These are phyloP conservation scores for Curvularia sp. DNA, from an alignment of 2,329 filamentous ascomycete genomes.

Conservation along the genomic window DNA sequence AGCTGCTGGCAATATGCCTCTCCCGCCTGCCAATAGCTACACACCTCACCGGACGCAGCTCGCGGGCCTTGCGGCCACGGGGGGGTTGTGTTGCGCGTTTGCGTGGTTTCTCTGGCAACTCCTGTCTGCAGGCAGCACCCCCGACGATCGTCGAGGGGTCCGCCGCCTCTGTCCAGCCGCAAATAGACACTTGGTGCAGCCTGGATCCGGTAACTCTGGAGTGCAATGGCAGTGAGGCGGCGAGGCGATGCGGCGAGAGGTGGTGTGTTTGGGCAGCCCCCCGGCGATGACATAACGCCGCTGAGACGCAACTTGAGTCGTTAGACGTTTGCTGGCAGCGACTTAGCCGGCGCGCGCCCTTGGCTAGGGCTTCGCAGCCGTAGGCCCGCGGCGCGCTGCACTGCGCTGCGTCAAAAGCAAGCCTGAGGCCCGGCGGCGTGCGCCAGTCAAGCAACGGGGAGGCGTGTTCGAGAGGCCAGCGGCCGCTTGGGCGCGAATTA, in stretches of 20 bases:
- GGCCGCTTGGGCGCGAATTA: background rate
- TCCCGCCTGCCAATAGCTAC: background rate
- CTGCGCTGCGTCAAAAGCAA: conserved; percentile 17
- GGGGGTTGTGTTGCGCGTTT: no score
- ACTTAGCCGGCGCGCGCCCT: conserved; percentile 27
- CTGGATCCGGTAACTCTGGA: no score
- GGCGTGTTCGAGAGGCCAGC: background rate
- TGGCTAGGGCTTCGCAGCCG: conserved; percentile 1
- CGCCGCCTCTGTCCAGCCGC: conserved; percentile 13
- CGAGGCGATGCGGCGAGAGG: background rate
- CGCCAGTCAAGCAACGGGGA: background rate
- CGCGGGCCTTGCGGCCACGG: no score
- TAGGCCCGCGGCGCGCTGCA: conserved; percentile 30
- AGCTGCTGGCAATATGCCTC: background rate
- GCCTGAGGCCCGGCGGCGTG: background rate
- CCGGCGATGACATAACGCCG: conserved; percentile 21
- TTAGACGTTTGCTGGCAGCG: conserved; percentile 32
- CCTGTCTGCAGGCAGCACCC: conserved; percentile 4
- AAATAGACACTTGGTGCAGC: background rate
- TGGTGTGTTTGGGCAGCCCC: background rate
- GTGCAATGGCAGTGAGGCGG: background rate
- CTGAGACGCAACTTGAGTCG: conserved; percentile 33
- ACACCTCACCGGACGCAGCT: conserved; percentile 11
- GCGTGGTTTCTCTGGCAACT: background rate
- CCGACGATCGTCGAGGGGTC: conserved; percentile 6